Conservation (phyloP, 192 early-diverging fungal genomes). For the Backusella westeae region DNA sequence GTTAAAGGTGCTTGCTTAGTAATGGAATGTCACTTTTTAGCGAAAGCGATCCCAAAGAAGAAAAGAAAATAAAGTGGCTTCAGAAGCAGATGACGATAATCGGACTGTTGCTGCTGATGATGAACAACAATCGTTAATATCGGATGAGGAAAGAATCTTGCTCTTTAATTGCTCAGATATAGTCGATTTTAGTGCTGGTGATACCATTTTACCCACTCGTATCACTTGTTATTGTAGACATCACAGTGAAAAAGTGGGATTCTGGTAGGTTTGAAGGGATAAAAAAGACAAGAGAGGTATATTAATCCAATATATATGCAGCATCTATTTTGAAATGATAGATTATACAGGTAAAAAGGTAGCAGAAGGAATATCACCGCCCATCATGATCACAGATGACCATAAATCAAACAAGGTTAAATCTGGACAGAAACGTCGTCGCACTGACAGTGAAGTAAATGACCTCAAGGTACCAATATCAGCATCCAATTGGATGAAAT, state of each 20-base stretch:
- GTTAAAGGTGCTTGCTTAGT: not conserved
- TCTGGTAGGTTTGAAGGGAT: conserved; percentile 47
- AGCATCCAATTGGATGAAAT: not conserved
- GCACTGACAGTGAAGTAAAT: conserved; percentile 37
- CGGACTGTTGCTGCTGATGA: conserved; percentile 3
- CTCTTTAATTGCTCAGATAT: conserved; percentile 90
- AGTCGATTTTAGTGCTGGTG: conserved; percentile 88
- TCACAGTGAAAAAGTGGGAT: conserved; percentile 90
- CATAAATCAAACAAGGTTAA: conserved; percentile 86
- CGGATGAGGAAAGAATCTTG: conserved; percentile 79
- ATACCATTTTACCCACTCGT: conserved; percentile 85
- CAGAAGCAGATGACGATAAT: conserved; percentile 16
- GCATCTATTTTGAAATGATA: conserved; percentile 76
- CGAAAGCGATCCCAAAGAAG: conserved; percentile 66
- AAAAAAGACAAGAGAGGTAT: too few relatives aligned
- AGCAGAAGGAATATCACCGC: conserved; percentile 83
- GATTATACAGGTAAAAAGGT: conserved; percentile 68
- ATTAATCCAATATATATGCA: not conserved
- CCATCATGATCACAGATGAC: conserved; percentile 97
- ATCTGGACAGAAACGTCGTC: conserved; percentile 25
- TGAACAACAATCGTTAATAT: conserved; percentile 52
- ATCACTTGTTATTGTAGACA: conserved; percentile 98
- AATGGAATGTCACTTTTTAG: conserved; percentile 1
- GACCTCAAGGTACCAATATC: not conserved
- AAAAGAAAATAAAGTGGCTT: conserved; percentile 45